Conservation (phyloP, 352 stramenopile genomes). For the Phytophthora europaea region DNA sequence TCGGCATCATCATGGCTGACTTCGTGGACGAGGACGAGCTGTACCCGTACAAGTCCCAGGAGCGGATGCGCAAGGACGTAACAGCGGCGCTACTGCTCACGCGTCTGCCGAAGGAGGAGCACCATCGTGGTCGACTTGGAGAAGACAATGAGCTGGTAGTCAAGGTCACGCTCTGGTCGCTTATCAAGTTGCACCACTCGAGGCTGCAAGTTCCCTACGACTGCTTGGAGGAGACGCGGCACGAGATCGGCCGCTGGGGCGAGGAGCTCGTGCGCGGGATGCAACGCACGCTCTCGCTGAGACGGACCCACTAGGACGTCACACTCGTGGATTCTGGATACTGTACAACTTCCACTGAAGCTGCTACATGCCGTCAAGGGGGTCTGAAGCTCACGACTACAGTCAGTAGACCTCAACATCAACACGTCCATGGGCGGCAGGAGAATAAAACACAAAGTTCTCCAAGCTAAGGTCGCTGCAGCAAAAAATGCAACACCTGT, state of each 20-base stretch:
- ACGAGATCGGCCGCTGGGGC: conserved; percentile 45
- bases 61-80: conserved; percentile 44
- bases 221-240: conserved; percentile 37
- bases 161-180: conserved; percentile 44
- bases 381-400: too few species aligned
- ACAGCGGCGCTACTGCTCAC: conserved; percentile 38
- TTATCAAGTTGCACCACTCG: conserved; percentile 49
- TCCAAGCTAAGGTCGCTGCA: too few species aligned
- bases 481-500: too few species aligned
- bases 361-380: too few species aligned
- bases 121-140: conserved; percentile 3
- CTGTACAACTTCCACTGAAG: too few species aligned
- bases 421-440: too few species aligned
- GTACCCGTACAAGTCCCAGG: conserved; percentile 38
- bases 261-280: conserved; percentile 47
- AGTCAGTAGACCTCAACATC: too few species aligned
- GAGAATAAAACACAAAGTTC: too few species aligned
- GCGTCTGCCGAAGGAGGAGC: conserved; percentile 32
- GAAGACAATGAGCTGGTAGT: conserved; percentile 38
- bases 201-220: conserved; percentile 38
- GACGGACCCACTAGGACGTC: conserved; percentile 27
- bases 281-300: conserved; percentile 31
- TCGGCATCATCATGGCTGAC: conserved; percentile 39
- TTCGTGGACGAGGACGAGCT: conserved; percentile 54
- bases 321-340: background rate